Evolutionary conservation across 441 rosid species (phyloP).

Genomic region (Erysimum cheiri): DNA sequence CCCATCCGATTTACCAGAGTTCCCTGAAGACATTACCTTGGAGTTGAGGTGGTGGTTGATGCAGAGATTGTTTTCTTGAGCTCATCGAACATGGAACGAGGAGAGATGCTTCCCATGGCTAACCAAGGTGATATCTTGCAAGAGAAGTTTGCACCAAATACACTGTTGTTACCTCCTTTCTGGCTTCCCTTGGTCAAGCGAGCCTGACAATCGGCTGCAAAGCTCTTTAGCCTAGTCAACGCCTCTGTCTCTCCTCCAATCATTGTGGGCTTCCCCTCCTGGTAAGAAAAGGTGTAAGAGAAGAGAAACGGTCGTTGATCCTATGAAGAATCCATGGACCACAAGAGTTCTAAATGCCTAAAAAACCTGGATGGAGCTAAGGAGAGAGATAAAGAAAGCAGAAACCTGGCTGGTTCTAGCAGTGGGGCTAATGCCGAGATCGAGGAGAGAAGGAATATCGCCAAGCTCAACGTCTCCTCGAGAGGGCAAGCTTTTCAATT

Average conservation of each 20-base stretch:
- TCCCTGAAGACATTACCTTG: constrained; percentile 30
- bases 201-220: constrained; percentile 80
- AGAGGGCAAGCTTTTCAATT: constrained; percentile 81
- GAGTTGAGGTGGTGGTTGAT: constrained; percentile 42
- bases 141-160: constrained; percentile 91
- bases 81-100: constrained; percentile 90
- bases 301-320: constrained; percentile 17
- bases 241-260: constrained; percentile 97
- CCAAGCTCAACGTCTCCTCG: constrained; percentile 91
- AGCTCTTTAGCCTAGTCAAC: constrained; percentile 67
- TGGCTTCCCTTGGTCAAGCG: constrained; percentile 62
- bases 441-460: constrained; percentile 84
- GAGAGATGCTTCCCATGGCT: constrained; percentile 88
- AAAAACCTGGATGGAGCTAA: background rate
- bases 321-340: background rate
- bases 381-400: constrained; percentile 3
- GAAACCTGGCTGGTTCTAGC: constrained; percentile 67
- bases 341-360: background rate
- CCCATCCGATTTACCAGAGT: background rate
- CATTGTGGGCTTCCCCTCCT: constrained; percentile 80
- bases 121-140: constrained; percentile 99
- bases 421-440: constrained; percentile 71
- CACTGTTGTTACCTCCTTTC: constrained; percentile 57
- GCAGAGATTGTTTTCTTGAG: constrained; percentile 77
- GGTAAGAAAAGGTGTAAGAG: constrained; percentile 25